Evolutionary conservation across 1,284 basidiomycete species (phyloP).

Genomic region (Exobasidium cylindrosporum): DNA sequence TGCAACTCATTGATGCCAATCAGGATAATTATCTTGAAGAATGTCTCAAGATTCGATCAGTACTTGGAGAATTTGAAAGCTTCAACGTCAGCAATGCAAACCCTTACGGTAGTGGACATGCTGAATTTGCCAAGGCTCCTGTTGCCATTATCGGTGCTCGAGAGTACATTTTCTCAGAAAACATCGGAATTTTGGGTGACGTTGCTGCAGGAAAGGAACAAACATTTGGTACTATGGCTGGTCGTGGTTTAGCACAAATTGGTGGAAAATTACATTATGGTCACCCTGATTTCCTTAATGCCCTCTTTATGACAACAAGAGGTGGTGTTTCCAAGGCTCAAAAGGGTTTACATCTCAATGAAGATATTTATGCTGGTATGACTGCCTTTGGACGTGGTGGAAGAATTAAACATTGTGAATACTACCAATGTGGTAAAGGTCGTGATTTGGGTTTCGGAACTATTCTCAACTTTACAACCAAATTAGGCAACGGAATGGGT

Average conservation of each 20-base stretch:
- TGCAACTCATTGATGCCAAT: conserved; percentile 98
- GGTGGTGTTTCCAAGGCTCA: conserved; percentile 98
- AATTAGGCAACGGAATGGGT: conserved; percentile 99
- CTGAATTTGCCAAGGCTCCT: conserved; percentile 72
- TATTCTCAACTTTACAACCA: conserved; percentile 98
- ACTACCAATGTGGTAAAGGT: conserved; percentile 94
- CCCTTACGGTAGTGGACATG: conserved; percentile 74
- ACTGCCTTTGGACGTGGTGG: conserved; percentile 94
- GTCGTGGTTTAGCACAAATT: conserved; percentile 91
- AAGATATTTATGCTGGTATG: conserved; percentile 99
- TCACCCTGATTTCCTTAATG: conserved; percentile 98
- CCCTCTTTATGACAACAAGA: conserved; percentile 94
- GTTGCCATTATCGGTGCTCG: conserved; percentile 97
- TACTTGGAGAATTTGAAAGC: conserved; percentile 98
- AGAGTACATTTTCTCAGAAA: conserved; percentile 99
- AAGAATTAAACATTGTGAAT: conserved; percentile 98
- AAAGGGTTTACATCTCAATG: conserved; percentile 95
- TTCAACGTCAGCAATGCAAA: conserved; percentile 79
- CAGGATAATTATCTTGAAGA: conserved; percentile 99
- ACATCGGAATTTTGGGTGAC: conserved; percentile 98
- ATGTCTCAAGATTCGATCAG: conserved; percentile 96
- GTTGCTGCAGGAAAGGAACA: conserved; percentile 98
- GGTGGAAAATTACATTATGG: conserved; percentile 99
- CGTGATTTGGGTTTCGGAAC: conserved; percentile 98
- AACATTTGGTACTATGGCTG: conserved; percentile 96